phyloP scores from a whole-genome alignment of 2,329 filamentous ascomycete species.

The Myriosclerotinia scirpicola region DNA sequence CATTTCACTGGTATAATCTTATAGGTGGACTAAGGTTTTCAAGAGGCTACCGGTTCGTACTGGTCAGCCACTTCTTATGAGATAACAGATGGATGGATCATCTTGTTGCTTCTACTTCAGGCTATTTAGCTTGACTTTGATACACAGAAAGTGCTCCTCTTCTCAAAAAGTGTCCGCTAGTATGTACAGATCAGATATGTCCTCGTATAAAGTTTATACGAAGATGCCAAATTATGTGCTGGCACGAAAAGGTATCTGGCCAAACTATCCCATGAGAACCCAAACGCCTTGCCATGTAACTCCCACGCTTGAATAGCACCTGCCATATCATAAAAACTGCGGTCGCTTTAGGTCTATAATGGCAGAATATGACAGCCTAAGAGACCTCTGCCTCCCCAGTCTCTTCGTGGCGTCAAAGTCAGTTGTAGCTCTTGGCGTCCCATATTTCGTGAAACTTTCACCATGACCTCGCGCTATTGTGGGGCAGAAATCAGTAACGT shows the following conservation, averaged over 20 bases:
- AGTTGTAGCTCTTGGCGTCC: constrained; percentile 61
- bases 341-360: constrained; percentile 50
- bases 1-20: background rate
- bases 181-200: background rate
- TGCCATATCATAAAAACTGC: background rate
- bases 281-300: constrained; percentile 31
- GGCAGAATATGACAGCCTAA: constrained; percentile 89
- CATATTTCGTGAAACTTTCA: constrained; percentile 58
- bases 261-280: constrained; percentile 9
- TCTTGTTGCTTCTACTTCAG: background rate
- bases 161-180: background rate
- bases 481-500: constrained; percentile 2
- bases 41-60: constrained; percentile 2
- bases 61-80: background rate
- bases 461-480: constrained; percentile 64
- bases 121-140: constrained; percentile 5
- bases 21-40: background rate
- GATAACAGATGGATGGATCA: background rate
- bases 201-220: background rate
- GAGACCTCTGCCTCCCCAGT: constrained; percentile 89
- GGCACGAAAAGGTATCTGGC: background rate
- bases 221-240: constrained; percentile 6
- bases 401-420: constrained; percentile 69
- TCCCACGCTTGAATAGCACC: constrained; percentile 24
- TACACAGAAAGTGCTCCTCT: background rate